A percentile compares a stretch with the other conserved stretches of the same genome.
phyloP scores from a whole-genome alignment of 306 rosid species.

The Herpetospermum pedunculosum region DNA sequence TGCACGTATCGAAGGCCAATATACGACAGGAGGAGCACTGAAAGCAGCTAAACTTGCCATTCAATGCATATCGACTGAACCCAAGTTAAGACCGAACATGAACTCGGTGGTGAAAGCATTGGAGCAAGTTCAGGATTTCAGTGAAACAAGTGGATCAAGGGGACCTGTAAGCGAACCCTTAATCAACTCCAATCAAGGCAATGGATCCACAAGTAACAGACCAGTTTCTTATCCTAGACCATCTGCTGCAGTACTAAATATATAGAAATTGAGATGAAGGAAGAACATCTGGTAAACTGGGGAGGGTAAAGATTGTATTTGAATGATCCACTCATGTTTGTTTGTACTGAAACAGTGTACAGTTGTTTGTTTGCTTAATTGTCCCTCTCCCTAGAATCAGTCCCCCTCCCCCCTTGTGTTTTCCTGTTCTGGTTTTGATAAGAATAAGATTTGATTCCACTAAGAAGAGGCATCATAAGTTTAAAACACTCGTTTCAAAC shows the following conservation, averaged over 20 bases:
- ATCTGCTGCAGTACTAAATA: constrained; percentile 21
- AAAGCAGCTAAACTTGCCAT: constrained; percentile 50
- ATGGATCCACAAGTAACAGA: constrained; percentile 1
- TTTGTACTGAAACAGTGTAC: neutral
- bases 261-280: constrained; percentile 12
- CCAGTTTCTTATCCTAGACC: constrained; percentile 19
- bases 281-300: neutral
- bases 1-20: constrained; percentile 70
- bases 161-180: constrained; percentile 18
- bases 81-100: constrained; percentile 73
- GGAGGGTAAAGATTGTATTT: constrained; percentile 3
- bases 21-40: constrained; percentile 44
- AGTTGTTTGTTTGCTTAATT: neutral
- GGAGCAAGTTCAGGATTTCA: constrained; percentile 51
- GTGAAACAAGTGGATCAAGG: constrained; percentile 13
- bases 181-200: constrained; percentile 15
- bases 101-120: constrained; percentile 51
- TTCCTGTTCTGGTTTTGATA: neutral
- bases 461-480: neutral
- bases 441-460: constrained; percentile 3
- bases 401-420: neutral
- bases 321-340: neutral
- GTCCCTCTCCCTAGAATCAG: neutral
- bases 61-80: constrained; percentile 58
- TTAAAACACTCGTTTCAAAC: neutral